These are phyloP conservation scores for Flaveria bidentis DNA, from an alignment of 129 eudicot species.

Conservation along the genomic window DNA sequence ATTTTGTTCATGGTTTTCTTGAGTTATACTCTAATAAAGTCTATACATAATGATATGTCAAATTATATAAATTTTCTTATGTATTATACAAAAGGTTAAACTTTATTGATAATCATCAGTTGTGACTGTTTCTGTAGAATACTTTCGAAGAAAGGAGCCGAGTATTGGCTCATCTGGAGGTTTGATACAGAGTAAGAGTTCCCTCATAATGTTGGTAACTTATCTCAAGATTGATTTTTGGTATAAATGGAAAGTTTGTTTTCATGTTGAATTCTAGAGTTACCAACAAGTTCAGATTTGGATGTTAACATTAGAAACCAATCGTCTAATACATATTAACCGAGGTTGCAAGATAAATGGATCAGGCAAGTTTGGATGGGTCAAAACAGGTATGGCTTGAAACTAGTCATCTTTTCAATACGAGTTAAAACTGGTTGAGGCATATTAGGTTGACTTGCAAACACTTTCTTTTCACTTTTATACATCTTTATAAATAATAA, in stretches of 20 bases:
- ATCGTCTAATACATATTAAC: no score
- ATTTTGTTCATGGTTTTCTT: conserved; percentile 82
- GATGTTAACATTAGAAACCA: no score
- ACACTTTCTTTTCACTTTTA: background rate
- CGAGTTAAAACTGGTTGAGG: no score
- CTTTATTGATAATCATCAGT: background rate
- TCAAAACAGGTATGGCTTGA: no score
- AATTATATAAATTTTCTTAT: no score
- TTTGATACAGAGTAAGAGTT: conserved; percentile 93
- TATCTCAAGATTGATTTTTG: background rate
- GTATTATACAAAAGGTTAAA: no score
- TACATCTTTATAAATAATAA: background rate
- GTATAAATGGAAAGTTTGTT: background rate
- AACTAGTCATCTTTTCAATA: no score
- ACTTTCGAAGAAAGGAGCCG: conserved; percentile 79
- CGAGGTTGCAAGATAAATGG: no score
- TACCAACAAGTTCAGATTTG: no score
- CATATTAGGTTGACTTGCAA: background rate
- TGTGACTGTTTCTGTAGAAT: conserved; percentile 40
- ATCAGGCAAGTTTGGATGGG: no score
- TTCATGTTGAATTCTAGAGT: no score
- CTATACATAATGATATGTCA: background rate
- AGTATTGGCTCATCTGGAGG: conserved; percentile 95
- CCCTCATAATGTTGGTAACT: conserved; percentile 80
- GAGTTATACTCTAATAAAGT: conserved; percentile 59